Evolutionary conservation across 2,329 filamentous ascomycete genomes (phyloP), one percentile per base, ranked within the genome.

Genomic region (Ophiostoma tasmaniense): DNA sequence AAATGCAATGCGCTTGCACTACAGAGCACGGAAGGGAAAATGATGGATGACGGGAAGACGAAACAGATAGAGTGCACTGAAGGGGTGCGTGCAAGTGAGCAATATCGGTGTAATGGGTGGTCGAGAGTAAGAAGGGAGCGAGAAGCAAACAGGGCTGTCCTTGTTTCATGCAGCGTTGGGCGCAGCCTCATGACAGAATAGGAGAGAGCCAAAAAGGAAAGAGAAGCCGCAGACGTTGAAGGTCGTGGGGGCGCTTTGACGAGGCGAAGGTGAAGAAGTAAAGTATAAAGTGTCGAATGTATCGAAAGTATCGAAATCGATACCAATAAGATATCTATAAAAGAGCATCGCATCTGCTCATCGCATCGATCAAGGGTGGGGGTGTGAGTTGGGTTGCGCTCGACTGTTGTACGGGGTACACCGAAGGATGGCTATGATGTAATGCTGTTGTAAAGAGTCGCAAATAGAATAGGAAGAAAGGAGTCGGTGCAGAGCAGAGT

Each of bases 101-200:
- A 37, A 64, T 64, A 64, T 64, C 33, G 61, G 61, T 37, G 61
- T 37, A 37, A 64, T 33, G 50, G 50, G 50, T 55, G 8, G 50
- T 25, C 50, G 45, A 14, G 39, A 20, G 42, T 14, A 13, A 3
- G 25, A 13, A 10, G 13, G 50, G n/a, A 1, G 22, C 7, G n/a
- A 25, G 50, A 55, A 25, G 59, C 6, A 64, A 64, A 64, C 61
- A 64, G 61, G 61, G 61, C 61, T 64, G 61, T 37, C 61, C 55
- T 61, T 61, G 61, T 64, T 37, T 62, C 30, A 37, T 37, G 14
- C 61, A 64, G 30, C 28, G 30, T 64, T 33, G 59, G 61, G 7
- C 30, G 37, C 61, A 64, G 61, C 59, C 59, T 62, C 59, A 62
- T 62, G 59, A 30, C 20, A 52, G n/a, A 28, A 55, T 7, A 55